These are phyloP conservation scores for Phytophthora citrophthora DNA, from an alignment of 352 stramenopile species.

Conservation along the genomic window DNA sequence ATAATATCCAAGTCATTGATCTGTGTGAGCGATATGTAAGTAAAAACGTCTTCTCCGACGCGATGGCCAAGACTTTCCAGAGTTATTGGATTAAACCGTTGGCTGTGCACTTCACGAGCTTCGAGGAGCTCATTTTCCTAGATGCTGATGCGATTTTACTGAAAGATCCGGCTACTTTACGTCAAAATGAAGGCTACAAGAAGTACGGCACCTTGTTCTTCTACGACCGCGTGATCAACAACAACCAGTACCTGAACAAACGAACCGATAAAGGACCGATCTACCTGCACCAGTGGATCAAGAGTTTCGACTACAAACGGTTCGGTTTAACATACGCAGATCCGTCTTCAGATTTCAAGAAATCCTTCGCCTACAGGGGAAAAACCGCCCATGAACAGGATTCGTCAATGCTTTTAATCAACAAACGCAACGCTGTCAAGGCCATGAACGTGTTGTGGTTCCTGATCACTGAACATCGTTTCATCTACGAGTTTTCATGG, in stretches of 20 bases:
- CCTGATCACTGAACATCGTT: slow-evolving; percentile 70
- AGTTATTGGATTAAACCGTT: slow-evolving; percentile 62
- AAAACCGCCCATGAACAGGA: slow-evolving; percentile 71
- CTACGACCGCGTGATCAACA: slow-evolving; percentile 51
- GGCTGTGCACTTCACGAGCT: slow-evolving; percentile 49
- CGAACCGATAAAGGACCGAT: slow-evolving; percentile 26
- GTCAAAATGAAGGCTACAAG: slow-evolving; percentile 49
- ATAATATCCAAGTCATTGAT: slow-evolving; percentile 55
- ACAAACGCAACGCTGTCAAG: slow-evolving; percentile 54
- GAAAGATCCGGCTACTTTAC: slow-evolving; percentile 36
- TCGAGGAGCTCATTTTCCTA: slow-evolving; percentile 57
- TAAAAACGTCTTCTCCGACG: slow-evolving; percentile 33
- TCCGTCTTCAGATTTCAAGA: slow-evolving; percentile 38
- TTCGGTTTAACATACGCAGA: slow-evolving; percentile 38
- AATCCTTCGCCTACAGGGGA: slow-evolving; percentile 49
- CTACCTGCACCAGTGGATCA: slow-evolving; percentile 57
- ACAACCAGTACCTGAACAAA: slow-evolving; percentile 61
- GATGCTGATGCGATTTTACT: slow-evolving; percentile 56
- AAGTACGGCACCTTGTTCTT: slow-evolving; percentile 50
- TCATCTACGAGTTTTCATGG: slow-evolving; percentile 69
- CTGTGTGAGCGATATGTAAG: slow-evolving; percentile 40
- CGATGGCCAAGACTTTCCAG: slow-evolving; percentile 41
- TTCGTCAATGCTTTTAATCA: slow-evolving; percentile 73
- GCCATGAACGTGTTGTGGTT: slow-evolving; percentile 72
- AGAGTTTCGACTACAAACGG: slow-evolving; percentile 59